Conservation (phyloP, 805 yeast species). For the Metschnikowia vanudenii region DNA sequence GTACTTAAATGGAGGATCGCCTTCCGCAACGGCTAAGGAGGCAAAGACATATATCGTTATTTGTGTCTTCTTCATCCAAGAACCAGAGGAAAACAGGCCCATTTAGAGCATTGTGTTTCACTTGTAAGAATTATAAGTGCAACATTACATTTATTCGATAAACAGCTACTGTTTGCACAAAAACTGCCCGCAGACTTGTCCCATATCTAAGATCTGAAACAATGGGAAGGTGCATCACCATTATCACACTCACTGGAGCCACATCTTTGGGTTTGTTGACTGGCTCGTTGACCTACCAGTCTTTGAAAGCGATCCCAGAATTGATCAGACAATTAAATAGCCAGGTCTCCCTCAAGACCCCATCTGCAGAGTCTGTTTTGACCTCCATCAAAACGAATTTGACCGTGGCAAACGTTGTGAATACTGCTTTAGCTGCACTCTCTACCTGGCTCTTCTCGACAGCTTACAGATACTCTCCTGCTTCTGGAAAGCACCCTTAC, state of each 20-base stretch:
- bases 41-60: not conserved
- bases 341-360: slow-evolving; percentile 16
- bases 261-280: slow-evolving; percentile 67
- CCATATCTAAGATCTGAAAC: not conserved
- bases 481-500: slow-evolving; percentile 66
- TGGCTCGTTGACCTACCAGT: slow-evolving; percentile 46
- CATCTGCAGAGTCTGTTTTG: slow-evolving; percentile 13
- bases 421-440: slow-evolving; percentile 42
- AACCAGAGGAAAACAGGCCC: not conserved
- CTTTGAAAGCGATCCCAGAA: slow-evolving; percentile 31
- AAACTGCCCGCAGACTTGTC: not conserved
- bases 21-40: slow-evolving; percentile 8
- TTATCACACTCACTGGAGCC: slow-evolving; percentile 61
- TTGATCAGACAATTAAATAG: slow-evolving; percentile 29
- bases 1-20: slow-evolving; percentile 8
- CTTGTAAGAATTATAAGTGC: not conserved
- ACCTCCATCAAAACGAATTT: slow-evolving; percentile 22
- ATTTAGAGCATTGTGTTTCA: not conserved
- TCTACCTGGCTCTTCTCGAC: slow-evolving; percentile 47
- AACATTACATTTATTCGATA: not conserved
- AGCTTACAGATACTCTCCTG: slow-evolving; percentile 58
- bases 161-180: not conserved
- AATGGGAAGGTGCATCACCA: slow-evolving; percentile 38
- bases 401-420: slow-evolving; percentile 31
- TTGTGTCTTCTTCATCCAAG: not conserved